Conservation (phyloP, 2,329 filamentous ascomycete genomes). For the Phyllosticta citrichinensis region DNA sequence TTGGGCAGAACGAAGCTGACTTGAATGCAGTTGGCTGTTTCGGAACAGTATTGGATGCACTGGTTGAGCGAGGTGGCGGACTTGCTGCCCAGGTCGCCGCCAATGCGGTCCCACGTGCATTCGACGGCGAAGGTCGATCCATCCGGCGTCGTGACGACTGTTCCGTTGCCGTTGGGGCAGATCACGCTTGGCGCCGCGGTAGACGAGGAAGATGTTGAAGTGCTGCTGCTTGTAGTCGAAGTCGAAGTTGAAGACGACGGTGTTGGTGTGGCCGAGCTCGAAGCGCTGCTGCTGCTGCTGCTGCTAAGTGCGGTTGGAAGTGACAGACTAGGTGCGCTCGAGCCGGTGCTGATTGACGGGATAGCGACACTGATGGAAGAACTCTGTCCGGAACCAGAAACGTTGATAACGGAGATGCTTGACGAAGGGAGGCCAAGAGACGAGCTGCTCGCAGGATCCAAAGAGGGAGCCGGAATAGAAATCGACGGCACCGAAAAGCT, state of each 20-base stretch:
- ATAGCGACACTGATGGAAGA: not conserved
- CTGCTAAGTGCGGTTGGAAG: not conserved
- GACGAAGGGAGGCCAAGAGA: not conserved
- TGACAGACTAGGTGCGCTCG: not conserved
- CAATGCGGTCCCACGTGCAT: conserved; percentile 18
- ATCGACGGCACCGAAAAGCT: not conserved
- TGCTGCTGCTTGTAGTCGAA: not conserved
- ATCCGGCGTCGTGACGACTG: conserved; percentile 13
- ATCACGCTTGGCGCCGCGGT: not conserved
- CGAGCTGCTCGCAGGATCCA: not conserved
- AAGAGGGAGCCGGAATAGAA: not conserved
- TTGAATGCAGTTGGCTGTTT: conserved; percentile 15
- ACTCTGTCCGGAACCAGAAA: not conserved
- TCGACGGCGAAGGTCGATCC: conserved; percentile 18
- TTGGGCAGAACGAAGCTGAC: conserved; percentile 14
- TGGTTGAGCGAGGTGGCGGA: conserved; percentile 11
- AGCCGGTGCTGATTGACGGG: not conserved
- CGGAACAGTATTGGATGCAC: conserved; percentile 18
- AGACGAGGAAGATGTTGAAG: not conserved
- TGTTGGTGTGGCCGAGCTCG: too few species aligned
- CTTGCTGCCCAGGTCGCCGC: conserved; percentile 14
- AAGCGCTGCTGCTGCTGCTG: not conserved
- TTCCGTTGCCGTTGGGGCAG: conserved; percentile 15
- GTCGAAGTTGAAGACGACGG: too few species aligned
- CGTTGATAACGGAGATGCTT: not conserved